phyloP scores from a whole-genome alignment of 129 eudicot species.

The Rutidosis leptorrhynchoides region DNA sequence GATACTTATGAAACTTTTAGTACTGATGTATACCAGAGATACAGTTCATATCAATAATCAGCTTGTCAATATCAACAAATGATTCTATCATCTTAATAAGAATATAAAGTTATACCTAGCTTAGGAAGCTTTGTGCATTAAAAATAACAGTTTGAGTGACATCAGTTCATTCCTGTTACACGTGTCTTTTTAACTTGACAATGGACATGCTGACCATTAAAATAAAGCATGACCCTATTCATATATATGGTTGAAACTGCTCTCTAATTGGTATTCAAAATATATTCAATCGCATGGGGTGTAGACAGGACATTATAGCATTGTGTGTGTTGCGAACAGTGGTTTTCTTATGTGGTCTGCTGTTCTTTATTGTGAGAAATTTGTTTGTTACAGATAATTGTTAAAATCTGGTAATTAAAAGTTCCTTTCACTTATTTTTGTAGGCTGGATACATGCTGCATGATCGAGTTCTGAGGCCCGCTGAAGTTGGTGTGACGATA shows the following conservation, averaged over 20 bases:
- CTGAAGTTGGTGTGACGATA: constrained; percentile 64
- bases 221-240: background rate
- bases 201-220: background rate
- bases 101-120: background rate
- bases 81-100: background rate
- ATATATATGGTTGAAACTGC: background rate
- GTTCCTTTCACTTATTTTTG: constrained; percentile 15
- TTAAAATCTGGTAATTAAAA: background rate
- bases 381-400: background rate
- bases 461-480: constrained; percentile 65
- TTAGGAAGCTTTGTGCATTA: background rate
- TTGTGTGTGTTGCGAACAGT: background rate
- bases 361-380: background rate
- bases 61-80: background rate
- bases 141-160: background rate
- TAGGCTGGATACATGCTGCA: constrained; percentile 73
- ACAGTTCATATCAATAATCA: background rate
- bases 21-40: background rate
- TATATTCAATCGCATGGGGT: background rate
- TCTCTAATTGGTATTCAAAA: background rate
- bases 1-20: background rate
- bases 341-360: background rate
- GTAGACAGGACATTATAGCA: background rate
- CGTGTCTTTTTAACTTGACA: background rate
- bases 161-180: background rate